Evolutionary conservation across 208 protist genomes (phyloP), one percentile per base, ranked within the genome.

Genomic region (Acanthamoeba lenticulata): DNA sequence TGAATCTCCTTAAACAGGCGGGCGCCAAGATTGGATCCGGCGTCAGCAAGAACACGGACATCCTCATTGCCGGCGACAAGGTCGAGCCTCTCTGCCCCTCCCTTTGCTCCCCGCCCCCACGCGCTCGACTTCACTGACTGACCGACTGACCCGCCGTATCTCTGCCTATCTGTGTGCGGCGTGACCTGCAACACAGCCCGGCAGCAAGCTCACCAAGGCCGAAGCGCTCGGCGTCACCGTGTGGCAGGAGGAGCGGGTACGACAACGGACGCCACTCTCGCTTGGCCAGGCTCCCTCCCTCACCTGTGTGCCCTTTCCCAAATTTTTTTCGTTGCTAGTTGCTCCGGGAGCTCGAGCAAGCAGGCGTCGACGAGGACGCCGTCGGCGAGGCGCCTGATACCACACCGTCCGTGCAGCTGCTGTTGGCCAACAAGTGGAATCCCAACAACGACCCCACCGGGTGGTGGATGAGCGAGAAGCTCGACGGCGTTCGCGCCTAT

Each of bases 401-500:
- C 19, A 21, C 27, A 29, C 69, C 32, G 27, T 17, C 27, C 13
- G 27, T 69, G 60, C 60, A 44, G 21, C 38, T 95, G 60, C 62
- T 95, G 65, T 60, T 95, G 69, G 94, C 94, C 52, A 27, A 95
- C 74, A 95, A 95, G 40, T 65, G 57, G 81, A 36, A 5, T 9
- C 32, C 15, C 4, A 85, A 47, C 44, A 60, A 24, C 44, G 86
- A 96, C 60, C 92, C 91, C 17, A 96, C 93, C 13, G 95, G 95
- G 17, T 96, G 93, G 88, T 96, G 95, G 95, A 74, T 96, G 34
- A 94, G 60, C 52, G 95, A 96, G 72, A 96, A 96, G 91, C 62
- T 96, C 13, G 95, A 96, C 44, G 95, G 95, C 34, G 95, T 97
- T 5, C 88, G 96, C 3, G 96, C 96, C 9, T 97, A 96, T 74